A percentile compares a stretch with the other conserved stretches of the same genome.
phyloP scores from a whole-genome alignment of 140 eudicot genomes.

The Erigeron philadelphicus region DNA sequence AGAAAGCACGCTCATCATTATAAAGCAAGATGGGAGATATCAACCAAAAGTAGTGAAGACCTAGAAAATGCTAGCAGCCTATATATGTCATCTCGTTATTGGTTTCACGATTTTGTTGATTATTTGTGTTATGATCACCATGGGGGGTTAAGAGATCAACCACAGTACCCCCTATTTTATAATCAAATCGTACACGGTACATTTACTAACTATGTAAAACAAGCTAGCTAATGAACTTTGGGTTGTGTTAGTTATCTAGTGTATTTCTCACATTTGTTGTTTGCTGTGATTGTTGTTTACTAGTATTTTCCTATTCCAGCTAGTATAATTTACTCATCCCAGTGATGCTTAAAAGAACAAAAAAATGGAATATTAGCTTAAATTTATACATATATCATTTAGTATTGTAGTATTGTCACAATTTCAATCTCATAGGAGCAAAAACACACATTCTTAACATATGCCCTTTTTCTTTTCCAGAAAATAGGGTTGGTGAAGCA shows the following conservation, averaged over 20 bases:
- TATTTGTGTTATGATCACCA: background rate
- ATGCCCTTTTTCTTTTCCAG: background rate
- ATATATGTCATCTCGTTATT: background rate
- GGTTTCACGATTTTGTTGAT: background rate
- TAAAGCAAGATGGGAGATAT: background rate
- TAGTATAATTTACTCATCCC: too few species aligned
- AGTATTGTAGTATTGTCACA: too few species aligned
- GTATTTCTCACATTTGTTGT: too few species aligned
- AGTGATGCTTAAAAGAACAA: too few species aligned
- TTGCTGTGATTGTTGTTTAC: too few species aligned
- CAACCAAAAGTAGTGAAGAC: slow-evolving; percentile 5
- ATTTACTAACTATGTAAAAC: slow-evolving; percentile 1
- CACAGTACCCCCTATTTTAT: background rate
- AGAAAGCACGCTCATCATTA: background rate
- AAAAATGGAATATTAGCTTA: too few species aligned
- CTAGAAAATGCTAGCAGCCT: slow-evolving; percentile 4
- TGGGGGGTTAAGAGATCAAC: background rate
- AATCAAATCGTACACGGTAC: background rate
- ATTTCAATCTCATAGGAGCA: too few species aligned
- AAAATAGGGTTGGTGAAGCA: background rate
- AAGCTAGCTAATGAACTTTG: background rate
- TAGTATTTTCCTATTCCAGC: too few species aligned
- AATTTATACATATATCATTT: too few species aligned
- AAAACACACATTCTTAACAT: too few species aligned
- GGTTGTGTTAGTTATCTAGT: background rate